Evolutionary conservation across 1,284 basidiomycete genomes (phyloP).

Genomic region (Sanguinoderma infundibulare): DNA sequence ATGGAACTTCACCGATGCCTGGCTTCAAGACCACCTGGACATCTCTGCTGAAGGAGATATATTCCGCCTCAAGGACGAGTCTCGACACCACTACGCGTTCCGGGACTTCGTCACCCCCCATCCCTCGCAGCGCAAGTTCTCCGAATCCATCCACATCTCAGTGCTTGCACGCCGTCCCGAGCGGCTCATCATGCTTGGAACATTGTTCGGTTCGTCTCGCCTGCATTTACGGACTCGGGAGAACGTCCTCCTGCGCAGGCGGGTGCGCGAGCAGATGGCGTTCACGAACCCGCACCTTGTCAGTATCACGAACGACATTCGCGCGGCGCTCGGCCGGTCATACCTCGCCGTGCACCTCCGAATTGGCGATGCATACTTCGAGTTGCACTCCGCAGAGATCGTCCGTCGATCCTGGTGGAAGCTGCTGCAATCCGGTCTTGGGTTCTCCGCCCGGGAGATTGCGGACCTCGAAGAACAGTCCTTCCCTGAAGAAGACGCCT

Average conservation of each 20-base stretch:
- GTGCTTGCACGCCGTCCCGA: conserved; percentile 43
- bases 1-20: conserved; percentile 52
- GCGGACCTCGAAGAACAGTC: conserved; percentile 42
- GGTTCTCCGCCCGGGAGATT: conserved; percentile 42
- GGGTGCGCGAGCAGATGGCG: conserved; percentile 56
- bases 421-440: conserved; percentile 51
- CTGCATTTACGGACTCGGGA: conserved; percentile 49
- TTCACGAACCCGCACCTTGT: conserved; percentile 54
- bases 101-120: conserved; percentile 49
- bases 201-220: conserved; percentile 71
- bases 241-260: conserved; percentile 46
- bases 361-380: conserved; percentile 68
- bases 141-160: conserved; percentile 47
- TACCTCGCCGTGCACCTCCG: conserved; percentile 73
- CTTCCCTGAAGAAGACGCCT: conserved; percentile 21
- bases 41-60: conserved; percentile 46
- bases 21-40: conserved; percentile 48
- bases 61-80: conserved; percentile 53
- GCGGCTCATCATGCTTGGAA: conserved; percentile 64
- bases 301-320: conserved; percentile 45
- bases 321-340: conserved; percentile 46
- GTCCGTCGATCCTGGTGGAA: conserved; percentile 60
- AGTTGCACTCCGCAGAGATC: conserved; percentile 43
- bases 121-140: conserved; percentile 39
- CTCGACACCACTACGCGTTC: conserved; percentile 68